Conservation (phyloP, 1,284 basidiomycete genomes). For the Malassezia brasiliensis region DNA sequence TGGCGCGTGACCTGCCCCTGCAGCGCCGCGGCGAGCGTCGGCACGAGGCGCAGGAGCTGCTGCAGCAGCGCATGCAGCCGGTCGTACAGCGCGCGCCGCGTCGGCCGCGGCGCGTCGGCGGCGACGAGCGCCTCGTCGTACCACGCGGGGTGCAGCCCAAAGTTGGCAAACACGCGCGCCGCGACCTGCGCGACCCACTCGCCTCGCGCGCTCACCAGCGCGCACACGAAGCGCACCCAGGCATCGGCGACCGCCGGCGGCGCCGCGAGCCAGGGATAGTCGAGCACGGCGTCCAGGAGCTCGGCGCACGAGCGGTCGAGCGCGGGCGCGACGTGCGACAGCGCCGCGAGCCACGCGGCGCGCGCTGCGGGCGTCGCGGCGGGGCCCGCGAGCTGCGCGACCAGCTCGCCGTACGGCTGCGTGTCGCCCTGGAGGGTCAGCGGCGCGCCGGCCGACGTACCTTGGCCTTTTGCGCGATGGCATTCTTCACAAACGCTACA, state of each 20-base stretch:
- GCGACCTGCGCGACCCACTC: slow-evolving; percentile 77
- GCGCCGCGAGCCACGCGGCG: slow-evolving; percentile 51
- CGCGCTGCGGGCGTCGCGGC: slow-evolving; percentile 20
- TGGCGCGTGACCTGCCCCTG: slow-evolving; percentile 70
- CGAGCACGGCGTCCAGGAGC: slow-evolving; percentile 77
- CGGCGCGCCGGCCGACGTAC: slow-evolving; percentile 51
- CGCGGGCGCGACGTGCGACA: slow-evolving; percentile 57
- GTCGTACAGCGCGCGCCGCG: slow-evolving; percentile 72
- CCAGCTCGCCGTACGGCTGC: slow-evolving; percentile 52
- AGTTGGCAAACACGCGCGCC: slow-evolving; percentile 16
- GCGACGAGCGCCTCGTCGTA: slow-evolving; percentile 17
- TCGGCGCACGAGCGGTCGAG: slow-evolving; percentile 65
- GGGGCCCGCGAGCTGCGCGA: slow-evolving; percentile 51
- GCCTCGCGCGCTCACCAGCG: slow-evolving; percentile 82
- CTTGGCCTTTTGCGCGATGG: slow-evolving; percentile 62
- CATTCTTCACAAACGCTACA: slow-evolving; percentile 70
- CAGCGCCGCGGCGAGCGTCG: slow-evolving; percentile 50
- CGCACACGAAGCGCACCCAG: slow-evolving; percentile 62
- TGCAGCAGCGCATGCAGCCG: slow-evolving; percentile 74
- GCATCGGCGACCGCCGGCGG: slow-evolving; percentile 58
- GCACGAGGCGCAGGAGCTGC: slow-evolving; percentile 76
- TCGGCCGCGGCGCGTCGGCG: slow-evolving; percentile 39
- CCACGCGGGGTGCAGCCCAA: slow-evolving; percentile 16
- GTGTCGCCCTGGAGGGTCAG: slow-evolving; percentile 20
- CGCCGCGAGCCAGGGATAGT: slow-evolving; percentile 81